Conservation (phyloP, 2,329 filamentous ascomycete genomes). For the Calonectria honghensis region DNA sequence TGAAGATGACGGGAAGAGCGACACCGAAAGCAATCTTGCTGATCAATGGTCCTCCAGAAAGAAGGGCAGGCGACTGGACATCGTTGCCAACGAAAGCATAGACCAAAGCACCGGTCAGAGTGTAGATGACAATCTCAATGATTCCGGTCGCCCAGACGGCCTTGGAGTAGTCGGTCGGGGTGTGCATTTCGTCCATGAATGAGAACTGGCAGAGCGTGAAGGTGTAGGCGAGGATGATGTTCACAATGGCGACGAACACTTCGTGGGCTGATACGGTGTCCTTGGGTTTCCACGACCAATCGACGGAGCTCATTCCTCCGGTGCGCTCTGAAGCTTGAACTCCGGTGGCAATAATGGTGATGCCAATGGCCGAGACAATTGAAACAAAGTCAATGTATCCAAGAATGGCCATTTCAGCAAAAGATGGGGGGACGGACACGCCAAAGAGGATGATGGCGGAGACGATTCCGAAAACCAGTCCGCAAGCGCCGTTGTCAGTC, state of each 20-base stretch:
- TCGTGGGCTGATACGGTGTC: conserved; percentile 38
- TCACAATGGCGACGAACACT: conserved; percentile 39
- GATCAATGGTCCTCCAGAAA: conserved; percentile 36
- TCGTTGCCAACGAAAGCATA: conserved; percentile 37
- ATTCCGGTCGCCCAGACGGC: conserved; percentile 41
- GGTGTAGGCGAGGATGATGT: conserved; percentile 42
- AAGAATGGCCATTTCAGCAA: conserved; percentile 38
- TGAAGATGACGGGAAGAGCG: conserved; percentile 41
- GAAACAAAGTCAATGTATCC: conserved; percentile 40
- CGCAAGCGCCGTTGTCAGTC: conserved; percentile 37
- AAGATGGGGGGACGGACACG: conserved; percentile 37
- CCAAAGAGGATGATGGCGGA: conserved; percentile 39
- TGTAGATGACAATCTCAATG: conserved; percentile 41
- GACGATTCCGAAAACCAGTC: conserved; percentile 36
- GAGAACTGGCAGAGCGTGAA: conserved; percentile 41
- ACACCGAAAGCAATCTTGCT: conserved; percentile 40
- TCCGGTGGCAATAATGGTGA: conserved; percentile 39
- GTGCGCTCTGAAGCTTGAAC: conserved; percentile 25
- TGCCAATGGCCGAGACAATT: conserved; percentile 36
- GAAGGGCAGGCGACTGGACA: conserved; percentile 38
- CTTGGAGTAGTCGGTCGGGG: conserved; percentile 37
- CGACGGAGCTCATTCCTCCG: conserved; percentile 35
- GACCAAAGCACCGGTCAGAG: conserved; percentile 38
- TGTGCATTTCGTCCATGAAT: conserved; percentile 43
- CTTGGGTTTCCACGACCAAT: conserved; percentile 37